A percentile compares a stretch with the other conserved stretches of the same genome.
phyloP scores from a whole-genome alignment of 2,329 filamentous ascomycete genomes.

The Penicillium sp. region DNA sequence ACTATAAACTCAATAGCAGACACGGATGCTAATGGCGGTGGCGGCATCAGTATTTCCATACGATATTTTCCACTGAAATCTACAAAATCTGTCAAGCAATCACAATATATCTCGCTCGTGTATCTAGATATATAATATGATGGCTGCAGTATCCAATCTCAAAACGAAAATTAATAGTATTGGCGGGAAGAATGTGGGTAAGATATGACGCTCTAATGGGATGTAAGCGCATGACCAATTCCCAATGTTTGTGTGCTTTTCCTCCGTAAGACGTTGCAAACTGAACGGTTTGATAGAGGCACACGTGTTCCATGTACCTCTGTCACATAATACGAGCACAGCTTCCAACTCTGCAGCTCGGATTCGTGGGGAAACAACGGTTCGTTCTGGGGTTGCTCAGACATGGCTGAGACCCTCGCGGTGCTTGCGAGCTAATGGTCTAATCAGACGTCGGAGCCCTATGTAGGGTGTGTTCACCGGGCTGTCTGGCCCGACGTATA shows the following conservation, averaged over 20 bases:
- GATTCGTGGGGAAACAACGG: not conserved
- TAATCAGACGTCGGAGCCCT: slow-evolving; percentile 62
- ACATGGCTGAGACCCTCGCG: not conserved
- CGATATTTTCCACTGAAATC: too few species aligned
- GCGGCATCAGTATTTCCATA: too few species aligned
- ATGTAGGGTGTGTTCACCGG: slow-evolving; percentile 71
- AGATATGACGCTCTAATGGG: not conserved
- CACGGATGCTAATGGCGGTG: too few species aligned
- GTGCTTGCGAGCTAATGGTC: slow-evolving; percentile 63
- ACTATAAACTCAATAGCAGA: too few species aligned
- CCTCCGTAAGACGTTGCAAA: not conserved
- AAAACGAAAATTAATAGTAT: not conserved
- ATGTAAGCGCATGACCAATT: not conserved
- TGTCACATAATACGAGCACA: not conserved
- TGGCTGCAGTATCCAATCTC: not conserved
- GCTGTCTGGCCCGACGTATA: slow-evolving; percentile 69
- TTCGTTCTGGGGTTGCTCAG: not conserved
- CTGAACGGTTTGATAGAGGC: not conserved
- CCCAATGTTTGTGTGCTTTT: not conserved
- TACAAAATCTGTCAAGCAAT: too few species aligned
- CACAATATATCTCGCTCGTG: too few species aligned
- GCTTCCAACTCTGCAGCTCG: not conserved
- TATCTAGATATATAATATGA: not conserved
- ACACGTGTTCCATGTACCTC: not conserved
- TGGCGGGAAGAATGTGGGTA: not conserved